phyloP scores from a whole-genome alignment of 371 early-diverging fungal genomes.

The Mucor saturninus region DNA sequence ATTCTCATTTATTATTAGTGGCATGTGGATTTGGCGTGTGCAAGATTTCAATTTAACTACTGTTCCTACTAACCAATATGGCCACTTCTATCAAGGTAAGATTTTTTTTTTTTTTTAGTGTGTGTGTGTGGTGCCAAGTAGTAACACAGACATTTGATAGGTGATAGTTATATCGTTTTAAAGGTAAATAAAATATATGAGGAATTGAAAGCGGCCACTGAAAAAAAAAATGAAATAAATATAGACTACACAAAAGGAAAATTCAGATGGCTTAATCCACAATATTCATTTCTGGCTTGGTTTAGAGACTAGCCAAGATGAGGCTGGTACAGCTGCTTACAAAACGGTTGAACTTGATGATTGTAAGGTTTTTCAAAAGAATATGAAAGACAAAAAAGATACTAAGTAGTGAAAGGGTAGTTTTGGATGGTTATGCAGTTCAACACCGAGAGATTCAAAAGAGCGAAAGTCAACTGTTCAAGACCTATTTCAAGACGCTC shows the following conservation, averaged over 20 bases:
- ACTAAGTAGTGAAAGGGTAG: constrained; percentile 29
- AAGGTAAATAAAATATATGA: constrained; percentile 52
- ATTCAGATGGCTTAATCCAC: constrained; percentile 65
- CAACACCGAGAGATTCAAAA: constrained; percentile 85
- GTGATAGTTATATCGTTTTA: constrained; percentile 82
- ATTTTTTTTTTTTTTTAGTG: no score
- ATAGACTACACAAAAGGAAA: constrained; percentile 70
- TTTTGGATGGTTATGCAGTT: constrained; percentile 67
- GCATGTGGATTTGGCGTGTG: constrained; percentile 82
- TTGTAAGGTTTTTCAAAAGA: constrained; percentile 48
- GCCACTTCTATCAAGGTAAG: constrained; percentile 71
- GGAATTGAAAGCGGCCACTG: not conserved
- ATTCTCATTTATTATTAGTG: constrained; percentile 37
- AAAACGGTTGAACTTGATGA: constrained; percentile 90
- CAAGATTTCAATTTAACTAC: constrained; percentile 76
- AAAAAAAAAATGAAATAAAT: not conserved
- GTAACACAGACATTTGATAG: constrained; percentile 17
- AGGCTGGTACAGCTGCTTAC: constrained; percentile 90
- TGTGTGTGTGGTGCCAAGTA: not conserved
- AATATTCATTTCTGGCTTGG: constrained; percentile 91
- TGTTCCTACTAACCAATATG: constrained; percentile 67
- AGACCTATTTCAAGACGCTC: constrained; percentile 68
- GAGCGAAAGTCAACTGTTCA: constrained; percentile 67
- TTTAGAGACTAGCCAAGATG: constrained; percentile 73
- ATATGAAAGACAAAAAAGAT: not conserved